phyloP scores from a whole-genome alignment of 768 basidiomycete genomes.

The Kwoniella sp. region DNA sequence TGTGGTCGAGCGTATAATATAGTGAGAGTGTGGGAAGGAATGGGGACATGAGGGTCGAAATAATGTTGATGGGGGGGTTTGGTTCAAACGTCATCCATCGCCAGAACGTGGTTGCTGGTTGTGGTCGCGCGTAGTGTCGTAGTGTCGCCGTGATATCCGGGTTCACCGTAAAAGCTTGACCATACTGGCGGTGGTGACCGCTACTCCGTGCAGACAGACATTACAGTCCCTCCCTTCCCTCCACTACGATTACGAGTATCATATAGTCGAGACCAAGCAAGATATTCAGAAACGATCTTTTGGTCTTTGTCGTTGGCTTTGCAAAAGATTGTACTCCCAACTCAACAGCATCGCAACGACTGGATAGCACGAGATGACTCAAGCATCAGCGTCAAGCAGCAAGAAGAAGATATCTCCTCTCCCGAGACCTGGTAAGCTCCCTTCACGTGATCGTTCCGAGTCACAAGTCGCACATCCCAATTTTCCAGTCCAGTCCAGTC shows the following conservation, averaged over 20 bases:
- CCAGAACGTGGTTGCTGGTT: neutral
- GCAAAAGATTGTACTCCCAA: too few species aligned
- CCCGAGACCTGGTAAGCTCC: constrained; percentile 33
- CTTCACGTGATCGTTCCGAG: too few species aligned
- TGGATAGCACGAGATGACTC: constrained; percentile 31
- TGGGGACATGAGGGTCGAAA: neutral
- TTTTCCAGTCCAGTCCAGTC: too few species aligned
- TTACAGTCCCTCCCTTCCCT: neutral
- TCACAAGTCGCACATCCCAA: too few species aligned
- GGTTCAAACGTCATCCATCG: neutral
- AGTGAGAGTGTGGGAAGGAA: neutral
- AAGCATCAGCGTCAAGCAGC: constrained; percentile 29
- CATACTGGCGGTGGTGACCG: neutral
- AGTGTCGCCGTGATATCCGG: too few species aligned
- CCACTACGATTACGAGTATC: neutral
- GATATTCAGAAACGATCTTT: too few species aligned
- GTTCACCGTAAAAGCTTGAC: too few species aligned
- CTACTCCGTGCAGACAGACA: too few species aligned
- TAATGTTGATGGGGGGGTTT: neutral
- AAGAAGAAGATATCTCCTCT: constrained; percentile 46
- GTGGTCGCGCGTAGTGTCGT: too few species aligned
- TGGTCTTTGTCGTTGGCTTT: neutral
- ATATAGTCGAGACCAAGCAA: neutral
- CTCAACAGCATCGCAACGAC: neutral
- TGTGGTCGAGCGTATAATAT: too few species aligned